Conservation (phyloP, 306 rosid genomes). For the Prunus mira region DNA sequence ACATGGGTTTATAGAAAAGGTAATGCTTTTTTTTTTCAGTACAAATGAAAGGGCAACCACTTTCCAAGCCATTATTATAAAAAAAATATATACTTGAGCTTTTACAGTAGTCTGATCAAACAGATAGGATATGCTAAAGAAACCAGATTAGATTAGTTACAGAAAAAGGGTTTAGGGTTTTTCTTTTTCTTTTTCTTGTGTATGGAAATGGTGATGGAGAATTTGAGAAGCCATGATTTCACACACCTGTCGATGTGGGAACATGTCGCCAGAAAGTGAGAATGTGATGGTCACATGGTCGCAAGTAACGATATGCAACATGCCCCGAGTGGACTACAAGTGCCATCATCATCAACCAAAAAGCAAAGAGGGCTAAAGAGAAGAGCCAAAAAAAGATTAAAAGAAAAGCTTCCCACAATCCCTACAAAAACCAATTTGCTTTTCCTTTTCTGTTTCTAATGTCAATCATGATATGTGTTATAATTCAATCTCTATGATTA, state of each 20-base stretch:
- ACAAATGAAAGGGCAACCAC: slow-evolving; percentile 8
- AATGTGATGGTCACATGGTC: slow-evolving; percentile 31
- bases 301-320: not conserved
- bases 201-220: not conserved
- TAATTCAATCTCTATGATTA: slow-evolving; percentile 3
- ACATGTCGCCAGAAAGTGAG: slow-evolving; percentile 36
- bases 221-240: slow-evolving; percentile 10
- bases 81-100: not conserved
- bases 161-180: too few relatives aligned
- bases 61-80: slow-evolving; percentile 12
- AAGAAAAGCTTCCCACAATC: slow-evolving; percentile 15
- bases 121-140: slow-evolving; percentile 7
- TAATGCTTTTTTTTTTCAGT: not conserved
- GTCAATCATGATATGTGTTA: slow-evolving; percentile 4
- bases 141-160: not conserved
- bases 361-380: not conserved
- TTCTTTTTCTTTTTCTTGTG: not conserved
- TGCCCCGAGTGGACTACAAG: slow-evolving; percentile 14
- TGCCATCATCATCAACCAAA: slow-evolving; percentile 16
- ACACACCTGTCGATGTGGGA: slow-evolving; percentile 29
- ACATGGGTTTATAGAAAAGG: not conserved
- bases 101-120: slow-evolving; percentile 3
- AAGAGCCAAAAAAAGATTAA: not conserved
- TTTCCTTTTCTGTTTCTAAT: not conserved
- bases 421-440: not conserved